Evolutionary conservation across 768 basidiomycete species (phyloP).

Genomic region (Phanerodontia chrysosporium): DNA sequence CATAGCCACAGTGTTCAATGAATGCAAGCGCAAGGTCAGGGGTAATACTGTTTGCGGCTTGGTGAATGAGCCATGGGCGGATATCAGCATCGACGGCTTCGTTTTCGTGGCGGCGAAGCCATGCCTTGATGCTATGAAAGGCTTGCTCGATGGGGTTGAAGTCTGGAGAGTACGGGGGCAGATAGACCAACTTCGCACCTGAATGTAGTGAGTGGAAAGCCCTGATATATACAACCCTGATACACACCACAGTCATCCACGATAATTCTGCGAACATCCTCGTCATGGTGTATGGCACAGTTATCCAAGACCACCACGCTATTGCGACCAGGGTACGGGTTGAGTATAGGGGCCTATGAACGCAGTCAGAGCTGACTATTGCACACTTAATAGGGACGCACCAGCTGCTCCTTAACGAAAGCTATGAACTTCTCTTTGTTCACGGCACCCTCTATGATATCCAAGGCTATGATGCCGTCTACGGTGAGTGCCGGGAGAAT

Average conservation of each 20-base stretch:
- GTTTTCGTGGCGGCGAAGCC: conserved; percentile 23
- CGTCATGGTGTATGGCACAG: conserved; percentile 37
- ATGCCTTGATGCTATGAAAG: conserved; percentile 29
- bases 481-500: conserved; percentile 14
- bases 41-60: neutral
- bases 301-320: conserved; percentile 39
- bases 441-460: conserved; percentile 28
- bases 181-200: conserved; percentile 18
- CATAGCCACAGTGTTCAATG: neutral
- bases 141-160: conserved; percentile 34
- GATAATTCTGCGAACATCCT: conserved; percentile 31
- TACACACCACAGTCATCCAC: conserved; percentile 18
- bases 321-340: conserved; percentile 29
- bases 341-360: conserved; percentile 2
- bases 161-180: conserved; percentile 33
- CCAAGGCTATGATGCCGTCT: conserved; percentile 13
- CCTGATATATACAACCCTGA: too few relatives aligned
- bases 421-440: conserved; percentile 28
- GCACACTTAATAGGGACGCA: conserved; percentile 2
- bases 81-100: conserved; percentile 1
- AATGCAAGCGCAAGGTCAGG: neutral
- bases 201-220: too few relatives aligned
- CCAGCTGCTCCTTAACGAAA: conserved; percentile 24
- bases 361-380: conserved; percentile 22
- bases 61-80: conserved; percentile 11